A percentile compares a stretch with the other conserved stretches of the same genome.
Evolutionary conservation across 805 yeast species (phyloP).

Genomic region (Yarrowia osloensis): DNA sequence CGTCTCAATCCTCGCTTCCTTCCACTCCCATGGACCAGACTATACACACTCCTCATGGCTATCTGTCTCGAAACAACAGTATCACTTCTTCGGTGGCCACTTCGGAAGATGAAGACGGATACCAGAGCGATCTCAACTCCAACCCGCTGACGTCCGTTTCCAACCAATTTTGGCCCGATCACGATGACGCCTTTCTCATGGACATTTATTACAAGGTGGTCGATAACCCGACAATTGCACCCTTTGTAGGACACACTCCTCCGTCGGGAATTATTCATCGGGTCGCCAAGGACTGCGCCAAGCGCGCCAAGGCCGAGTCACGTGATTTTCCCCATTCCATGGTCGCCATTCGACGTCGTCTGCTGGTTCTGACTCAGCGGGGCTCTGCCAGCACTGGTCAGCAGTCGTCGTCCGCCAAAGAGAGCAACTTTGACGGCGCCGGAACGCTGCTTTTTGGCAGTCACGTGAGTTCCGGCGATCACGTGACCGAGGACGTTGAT

Average conservation of each 20-base stretch:
- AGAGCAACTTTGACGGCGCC: neutral
- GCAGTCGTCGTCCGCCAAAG: neutral
- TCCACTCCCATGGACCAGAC: constrained; percentile 30
- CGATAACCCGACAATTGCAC: constrained; percentile 63
- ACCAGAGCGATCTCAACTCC: constrained; percentile 10
- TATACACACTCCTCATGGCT: constrained; percentile 25
- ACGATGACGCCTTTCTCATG: constrained; percentile 49
- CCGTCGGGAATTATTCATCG: constrained; percentile 66
- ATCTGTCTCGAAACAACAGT: constrained; percentile 15
- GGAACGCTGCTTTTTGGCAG: constrained; percentile 7
- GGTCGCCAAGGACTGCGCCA: constrained; percentile 58
- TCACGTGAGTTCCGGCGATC: neutral
- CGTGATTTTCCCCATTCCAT: constrained; percentile 41
- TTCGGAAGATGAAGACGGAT: constrained; percentile 16
- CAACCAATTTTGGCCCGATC: constrained; percentile 38
- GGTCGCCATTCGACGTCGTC: constrained; percentile 41
- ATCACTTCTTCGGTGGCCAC: constrained; percentile 15
- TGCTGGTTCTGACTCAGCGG: constrained; percentile 35
- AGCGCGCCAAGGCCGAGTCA: constrained; percentile 39
- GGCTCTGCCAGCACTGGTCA: neutral
- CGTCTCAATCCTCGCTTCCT: constrained; percentile 17
- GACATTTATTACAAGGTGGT: constrained; percentile 53
- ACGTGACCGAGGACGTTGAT: neutral
- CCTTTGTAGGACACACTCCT: constrained; percentile 64
- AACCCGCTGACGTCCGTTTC: constrained; percentile 21